A percentile compares a stretch with the other conserved stretches of the same genome.
Conservation (phyloP, 441 rosid species). For the Melastoma candidum region DNA sequence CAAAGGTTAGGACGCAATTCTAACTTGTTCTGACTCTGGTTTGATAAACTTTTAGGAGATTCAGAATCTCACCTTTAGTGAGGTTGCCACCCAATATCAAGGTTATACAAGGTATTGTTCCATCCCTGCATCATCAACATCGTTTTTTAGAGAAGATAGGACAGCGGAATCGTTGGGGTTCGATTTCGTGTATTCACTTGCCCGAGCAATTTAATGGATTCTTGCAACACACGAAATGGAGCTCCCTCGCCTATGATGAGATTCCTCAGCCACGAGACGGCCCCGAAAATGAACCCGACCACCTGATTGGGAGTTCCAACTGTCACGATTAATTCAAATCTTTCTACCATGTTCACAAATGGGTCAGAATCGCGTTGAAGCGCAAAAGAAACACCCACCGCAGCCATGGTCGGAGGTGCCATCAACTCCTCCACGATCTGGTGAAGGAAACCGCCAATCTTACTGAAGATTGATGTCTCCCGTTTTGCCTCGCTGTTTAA, state of each 20-base stretch:
- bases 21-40: background rate
- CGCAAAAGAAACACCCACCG: slow-evolving; percentile 5
- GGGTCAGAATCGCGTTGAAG: background rate
- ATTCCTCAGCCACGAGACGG: slow-evolving; percentile 27
- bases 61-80: slow-evolving; percentile 20
- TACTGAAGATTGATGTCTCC: background rate
- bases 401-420: slow-evolving; percentile 13
- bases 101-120: slow-evolving; percentile 40
- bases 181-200: slow-evolving; percentile 1
- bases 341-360: no score
- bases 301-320: slow-evolving; percentile 15
- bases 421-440: slow-evolving; percentile 9
- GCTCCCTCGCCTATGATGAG: slow-evolving; percentile 35
- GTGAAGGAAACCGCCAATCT: slow-evolving; percentile 4
- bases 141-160: background rate
- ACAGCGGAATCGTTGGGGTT: background rate
- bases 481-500: background rate
- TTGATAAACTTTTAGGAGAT: background rate
- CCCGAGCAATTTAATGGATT: slow-evolving; percentile 40
- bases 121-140: slow-evolving; percentile 21
- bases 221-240: slow-evolving; percentile 38
- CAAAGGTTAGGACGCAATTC: background rate
- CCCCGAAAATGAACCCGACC: slow-evolving; percentile 32
- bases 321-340: no score
- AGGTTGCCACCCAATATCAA: slow-evolving; percentile 44